Conservation (phyloP, 345 rosid species). For the Cardamine occulta region DNA sequence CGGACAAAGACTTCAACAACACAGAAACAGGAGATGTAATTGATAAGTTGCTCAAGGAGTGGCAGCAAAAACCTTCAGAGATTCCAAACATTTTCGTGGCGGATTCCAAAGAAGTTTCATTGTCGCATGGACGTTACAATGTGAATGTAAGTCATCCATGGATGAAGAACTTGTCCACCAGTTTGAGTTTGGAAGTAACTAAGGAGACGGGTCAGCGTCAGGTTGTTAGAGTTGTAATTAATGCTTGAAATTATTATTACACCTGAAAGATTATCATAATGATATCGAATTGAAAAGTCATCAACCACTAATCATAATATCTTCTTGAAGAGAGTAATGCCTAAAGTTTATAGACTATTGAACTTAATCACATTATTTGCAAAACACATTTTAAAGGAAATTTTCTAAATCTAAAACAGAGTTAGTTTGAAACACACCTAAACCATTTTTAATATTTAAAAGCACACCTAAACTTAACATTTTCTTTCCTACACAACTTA, state of each 20-base stretch:
- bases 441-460: not conserved
- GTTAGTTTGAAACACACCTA: not conserved
- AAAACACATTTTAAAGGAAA: not conserved
- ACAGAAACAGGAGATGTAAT: slow-evolving; percentile 62
- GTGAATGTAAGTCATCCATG: slow-evolving; percentile 48
- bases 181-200: slow-evolving; percentile 44
- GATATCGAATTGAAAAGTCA: not conserved
- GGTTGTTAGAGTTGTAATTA: slow-evolving; percentile 32
- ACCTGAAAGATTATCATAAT: slow-evolving; percentile 2
- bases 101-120: slow-evolving; percentile 39
- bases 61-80: slow-evolving; percentile 43
- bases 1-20: slow-evolving; percentile 52
- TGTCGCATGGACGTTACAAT: slow-evolving; percentile 63
- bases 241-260: not conserved
- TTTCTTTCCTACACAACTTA: not conserved
- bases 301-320: not conserved
- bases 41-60: slow-evolving; percentile 63
- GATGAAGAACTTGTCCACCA: slow-evolving; percentile 34
- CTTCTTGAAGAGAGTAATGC: not conserved
- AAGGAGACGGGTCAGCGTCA: slow-evolving; percentile 34
- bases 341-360: not conserved
- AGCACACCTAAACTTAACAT: not conserved
- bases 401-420: not conserved
- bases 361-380: not conserved
- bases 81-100: not conserved